A percentile compares a stretch with the other conserved stretches of the same genome.
Conservation (phyloP, 805 yeast genomes). For the Saturnispora silvae region DNA sequence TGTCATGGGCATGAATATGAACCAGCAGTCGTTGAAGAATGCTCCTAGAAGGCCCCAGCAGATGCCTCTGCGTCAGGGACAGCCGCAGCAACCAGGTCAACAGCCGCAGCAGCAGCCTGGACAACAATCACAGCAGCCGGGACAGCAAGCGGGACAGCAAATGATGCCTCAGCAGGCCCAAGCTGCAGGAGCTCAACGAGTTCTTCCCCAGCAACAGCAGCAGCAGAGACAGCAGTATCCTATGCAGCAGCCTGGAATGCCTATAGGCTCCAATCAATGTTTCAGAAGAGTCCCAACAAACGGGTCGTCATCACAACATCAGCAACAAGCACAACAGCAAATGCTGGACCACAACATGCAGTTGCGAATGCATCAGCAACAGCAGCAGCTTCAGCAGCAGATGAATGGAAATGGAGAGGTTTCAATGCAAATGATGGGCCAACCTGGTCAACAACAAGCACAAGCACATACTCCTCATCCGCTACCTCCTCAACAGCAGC, state of each 20-base stretch:
- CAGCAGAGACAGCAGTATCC: slow-evolving; percentile 1
- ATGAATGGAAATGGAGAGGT: slow-evolving; percentile 4
- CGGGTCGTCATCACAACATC: slow-evolving; percentile 1
- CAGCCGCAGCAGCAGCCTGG: slow-evolving; percentile 10
- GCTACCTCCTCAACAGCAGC: neutral
- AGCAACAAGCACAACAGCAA: slow-evolving; percentile 3
- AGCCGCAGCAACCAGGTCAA: slow-evolving; percentile 10
- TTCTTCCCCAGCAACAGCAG: slow-evolving; percentile 4
- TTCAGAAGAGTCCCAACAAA: slow-evolving; percentile 4
- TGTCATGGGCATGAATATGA: neutral
- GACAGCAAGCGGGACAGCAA: slow-evolving; percentile 7
- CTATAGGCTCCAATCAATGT: slow-evolving; percentile 3
- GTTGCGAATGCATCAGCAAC: slow-evolving; percentile 5
- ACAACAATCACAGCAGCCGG: slow-evolving; percentile 8
- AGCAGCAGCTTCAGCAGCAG: neutral
- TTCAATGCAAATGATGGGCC: slow-evolving; percentile 4
- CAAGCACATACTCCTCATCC: no score
- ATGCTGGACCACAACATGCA: slow-evolving; percentile 10
- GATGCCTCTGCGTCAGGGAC: slow-evolving; percentile 9
- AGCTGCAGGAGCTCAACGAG: no score
- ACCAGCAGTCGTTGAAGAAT: slow-evolving; percentile 9
- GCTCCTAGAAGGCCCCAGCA: slow-evolving; percentile 4
- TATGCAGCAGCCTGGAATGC: slow-evolving; percentile 2
- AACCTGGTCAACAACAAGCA: neutral
- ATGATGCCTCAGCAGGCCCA: slow-evolving; percentile 5